Conservation (phyloP, 2,329 filamentous ascomycete genomes). For the Magnaporthales sp. region DNA sequence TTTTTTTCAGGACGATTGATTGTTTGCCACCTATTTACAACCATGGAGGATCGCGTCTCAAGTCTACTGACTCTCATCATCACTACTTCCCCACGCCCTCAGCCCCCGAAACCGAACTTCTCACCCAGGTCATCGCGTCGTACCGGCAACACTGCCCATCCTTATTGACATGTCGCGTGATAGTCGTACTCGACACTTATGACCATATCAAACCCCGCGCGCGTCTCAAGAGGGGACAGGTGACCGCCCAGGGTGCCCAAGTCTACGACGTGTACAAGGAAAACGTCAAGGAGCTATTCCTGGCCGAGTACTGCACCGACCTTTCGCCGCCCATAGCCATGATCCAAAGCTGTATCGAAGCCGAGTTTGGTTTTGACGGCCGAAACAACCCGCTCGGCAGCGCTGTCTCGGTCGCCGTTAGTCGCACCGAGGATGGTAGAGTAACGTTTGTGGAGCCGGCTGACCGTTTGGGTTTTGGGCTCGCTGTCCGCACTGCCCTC, state of each 20-base stretch:
- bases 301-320: conserved; percentile 8
- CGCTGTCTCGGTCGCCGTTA: conserved; percentile 25
- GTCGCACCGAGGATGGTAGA: conserved; percentile 22
- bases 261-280: conserved; percentile 35
- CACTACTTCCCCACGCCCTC: conserved; percentile 49
- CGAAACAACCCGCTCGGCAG: conserved; percentile 22
- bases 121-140: conserved; percentile 36
- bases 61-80: conserved; percentile 34
- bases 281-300: conserved; percentile 34
- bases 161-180: conserved; percentile 32
- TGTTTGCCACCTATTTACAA: neutral
- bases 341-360: conserved; percentile 19
- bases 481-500: conserved; percentile 43
- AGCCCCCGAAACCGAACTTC: conserved; percentile 40
- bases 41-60: neutral
- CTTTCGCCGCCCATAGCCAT: conserved; percentile 5
- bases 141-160: conserved; percentile 32
- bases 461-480: conserved; percentile 40
- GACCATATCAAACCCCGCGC: conserved; percentile 33
- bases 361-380: conserved; percentile 37
- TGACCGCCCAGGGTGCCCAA: conserved; percentile 34
- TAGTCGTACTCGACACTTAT: conserved; percentile 44
- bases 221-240: conserved; percentile 44
- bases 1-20: too few species aligned
- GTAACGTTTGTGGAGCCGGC: conserved; percentile 41